A percentile compares a stretch with the other conserved stretches of the same genome.
These are phyloP conservation scores for Salix udensis DNA, from an alignment of 345 rosid genomes.

Conservation along the genomic window DNA sequence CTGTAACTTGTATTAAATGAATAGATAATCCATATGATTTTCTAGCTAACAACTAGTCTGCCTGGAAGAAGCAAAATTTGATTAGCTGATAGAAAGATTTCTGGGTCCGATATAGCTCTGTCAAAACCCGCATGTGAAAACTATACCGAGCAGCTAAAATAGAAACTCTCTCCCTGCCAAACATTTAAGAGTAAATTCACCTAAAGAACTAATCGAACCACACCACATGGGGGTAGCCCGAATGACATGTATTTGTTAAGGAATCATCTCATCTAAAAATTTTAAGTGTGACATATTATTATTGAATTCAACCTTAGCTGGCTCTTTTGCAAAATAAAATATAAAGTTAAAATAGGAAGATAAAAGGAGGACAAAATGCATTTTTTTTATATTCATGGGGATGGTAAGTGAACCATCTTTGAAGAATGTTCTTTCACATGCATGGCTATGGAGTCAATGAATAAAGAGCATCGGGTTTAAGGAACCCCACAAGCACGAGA, in stretches of 20 bases:
- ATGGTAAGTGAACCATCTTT: constrained; percentile 14
- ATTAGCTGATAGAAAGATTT: neutral
- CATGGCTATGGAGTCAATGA: constrained; percentile 20
- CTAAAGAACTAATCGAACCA: no score
- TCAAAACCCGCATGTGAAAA: neutral
- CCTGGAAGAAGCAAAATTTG: neutral
- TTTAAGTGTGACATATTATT: no score
- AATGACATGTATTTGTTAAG: no score
- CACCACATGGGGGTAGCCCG: no score
- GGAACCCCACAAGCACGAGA: constrained; percentile 25
- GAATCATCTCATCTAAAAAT: no score
- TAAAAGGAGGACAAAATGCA: neutral
- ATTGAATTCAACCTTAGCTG: constrained; percentile 5
- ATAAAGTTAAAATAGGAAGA: neutral
- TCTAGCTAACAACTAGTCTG: neutral
- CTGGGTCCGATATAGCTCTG: neutral
- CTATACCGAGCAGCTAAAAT: no score
- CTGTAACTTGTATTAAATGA: no score
- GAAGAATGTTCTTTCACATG: constrained; percentile 39
- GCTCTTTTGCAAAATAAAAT: neutral
- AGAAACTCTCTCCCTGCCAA: no score
- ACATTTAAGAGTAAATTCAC: no score
- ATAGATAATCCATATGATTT: neutral
- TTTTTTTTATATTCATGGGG: neutral
- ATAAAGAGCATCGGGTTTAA: constrained; percentile 1